Conservation (phyloP, 1,284 basidiomycete genomes). For the Irpex sp. region DNA sequence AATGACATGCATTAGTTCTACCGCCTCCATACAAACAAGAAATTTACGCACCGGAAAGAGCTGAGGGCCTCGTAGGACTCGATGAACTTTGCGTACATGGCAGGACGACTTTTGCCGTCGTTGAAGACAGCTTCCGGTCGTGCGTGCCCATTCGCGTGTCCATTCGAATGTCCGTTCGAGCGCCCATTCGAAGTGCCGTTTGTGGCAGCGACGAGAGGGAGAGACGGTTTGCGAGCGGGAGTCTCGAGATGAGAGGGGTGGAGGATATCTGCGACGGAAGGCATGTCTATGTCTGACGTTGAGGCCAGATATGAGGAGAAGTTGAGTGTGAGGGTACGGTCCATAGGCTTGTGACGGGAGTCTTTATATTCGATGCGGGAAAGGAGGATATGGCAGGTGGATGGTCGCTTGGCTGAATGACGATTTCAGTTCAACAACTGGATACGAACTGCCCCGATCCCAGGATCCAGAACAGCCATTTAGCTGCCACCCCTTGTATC, state of each 20-base stretch:
- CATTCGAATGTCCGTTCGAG: not conserved
- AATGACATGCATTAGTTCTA: not conserved
- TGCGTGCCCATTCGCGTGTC: not conserved
- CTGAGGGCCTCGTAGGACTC: constrained; percentile 25
- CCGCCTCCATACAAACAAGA: not conserved
- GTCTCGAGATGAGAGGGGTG: not conserved
- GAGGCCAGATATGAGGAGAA: not conserved
- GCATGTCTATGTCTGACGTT: not conserved
- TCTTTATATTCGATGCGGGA: not conserved
- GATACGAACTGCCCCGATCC: not conserved
- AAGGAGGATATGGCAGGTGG: not conserved
- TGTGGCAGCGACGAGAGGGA: not conserved
- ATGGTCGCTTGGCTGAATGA: not conserved
- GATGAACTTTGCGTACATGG: constrained; percentile 20
- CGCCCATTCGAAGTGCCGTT: not conserved
- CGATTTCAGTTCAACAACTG: not conserved
- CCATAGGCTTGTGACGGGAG: not conserved
- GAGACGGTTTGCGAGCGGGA: not conserved
- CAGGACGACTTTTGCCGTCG: not conserved
- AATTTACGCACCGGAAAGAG: constrained; percentile 22
- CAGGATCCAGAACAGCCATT: not conserved
- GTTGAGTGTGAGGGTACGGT: not conserved
- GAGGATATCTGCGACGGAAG: not conserved
- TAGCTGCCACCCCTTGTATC: not conserved
- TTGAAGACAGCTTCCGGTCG: not conserved